These are phyloP conservation scores for Delitschia confertaspora DNA, from an alignment of 495 filamentous ascomycete species.

Conservation along the genomic window DNA sequence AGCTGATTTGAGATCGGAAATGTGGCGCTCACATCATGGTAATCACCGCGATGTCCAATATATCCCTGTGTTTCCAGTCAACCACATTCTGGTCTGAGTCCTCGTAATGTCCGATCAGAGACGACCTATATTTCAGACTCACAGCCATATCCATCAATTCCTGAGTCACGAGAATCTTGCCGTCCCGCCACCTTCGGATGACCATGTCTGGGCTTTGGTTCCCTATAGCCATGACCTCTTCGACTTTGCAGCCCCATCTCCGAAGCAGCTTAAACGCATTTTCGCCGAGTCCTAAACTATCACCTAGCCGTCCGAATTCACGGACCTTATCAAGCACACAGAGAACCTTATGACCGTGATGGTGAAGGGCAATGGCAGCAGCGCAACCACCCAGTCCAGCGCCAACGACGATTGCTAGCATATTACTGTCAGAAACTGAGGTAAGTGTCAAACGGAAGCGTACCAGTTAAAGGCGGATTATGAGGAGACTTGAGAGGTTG, in stretches of 20 bases:
- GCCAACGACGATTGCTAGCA: conserved; percentile 43
- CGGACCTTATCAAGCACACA: conserved; percentile 43
- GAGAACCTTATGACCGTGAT: conserved; percentile 43
- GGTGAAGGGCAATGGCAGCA: conserved; percentile 43
- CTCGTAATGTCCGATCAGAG: conserved; percentile 33
- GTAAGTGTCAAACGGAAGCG: background rate
- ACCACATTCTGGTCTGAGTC: conserved; percentile 32
- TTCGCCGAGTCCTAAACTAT: conserved; percentile 44
- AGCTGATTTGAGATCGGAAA: conserved; percentile 49
- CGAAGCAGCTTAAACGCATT: conserved; percentile 44
- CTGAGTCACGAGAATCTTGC: conserved; percentile 45
- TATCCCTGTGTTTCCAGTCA: conserved; percentile 29
- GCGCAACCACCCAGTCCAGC: conserved; percentile 50
- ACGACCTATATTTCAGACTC: too few species aligned
- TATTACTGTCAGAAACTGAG: background rate
- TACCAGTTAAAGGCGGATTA: conserved; percentile 21
- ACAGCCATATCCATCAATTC: conserved; percentile 52
- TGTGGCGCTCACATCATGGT: conserved; percentile 54
- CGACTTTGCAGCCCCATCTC: conserved; percentile 42
- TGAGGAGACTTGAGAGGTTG: conserved; percentile 6
- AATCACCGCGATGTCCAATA: conserved; percentile 56
- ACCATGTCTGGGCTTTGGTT: conserved; percentile 48
- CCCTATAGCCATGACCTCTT: conserved; percentile 40
- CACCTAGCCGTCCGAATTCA: conserved; percentile 43
- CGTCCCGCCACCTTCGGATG: conserved; percentile 37